phyloP scores from a whole-genome alignment of 495 filamentous ascomycete species.

The Aspergillus coremiiformis region DNA sequence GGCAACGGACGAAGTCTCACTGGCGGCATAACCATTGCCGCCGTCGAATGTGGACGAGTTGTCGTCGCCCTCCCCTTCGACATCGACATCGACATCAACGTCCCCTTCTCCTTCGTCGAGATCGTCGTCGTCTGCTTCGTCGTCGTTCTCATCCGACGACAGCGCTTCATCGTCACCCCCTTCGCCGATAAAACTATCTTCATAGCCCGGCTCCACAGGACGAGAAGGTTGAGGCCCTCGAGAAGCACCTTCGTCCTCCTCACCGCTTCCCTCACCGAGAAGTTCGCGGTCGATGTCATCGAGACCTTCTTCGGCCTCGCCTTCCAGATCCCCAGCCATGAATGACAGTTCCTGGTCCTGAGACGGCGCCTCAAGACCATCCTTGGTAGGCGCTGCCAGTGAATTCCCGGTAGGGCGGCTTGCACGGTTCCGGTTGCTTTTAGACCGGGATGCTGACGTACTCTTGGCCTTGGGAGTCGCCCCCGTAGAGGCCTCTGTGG shows the following conservation, averaged over 20 bases:
- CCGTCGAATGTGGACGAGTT: slow-evolving; percentile 38
- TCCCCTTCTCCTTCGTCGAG: slow-evolving; percentile 22
- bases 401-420: slow-evolving; percentile 13
- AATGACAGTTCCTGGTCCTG: slow-evolving; percentile 19
- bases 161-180: slow-evolving; percentile 23
- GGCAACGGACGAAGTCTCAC: slow-evolving; percentile 30
- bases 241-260: slow-evolving; percentile 30
- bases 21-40: slow-evolving; percentile 33
- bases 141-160: slow-evolving; percentile 28
- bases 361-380: slow-evolving; percentile 14
- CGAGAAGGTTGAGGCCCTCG: slow-evolving; percentile 7
- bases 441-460: slow-evolving; percentile 18
- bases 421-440: slow-evolving; percentile 25
- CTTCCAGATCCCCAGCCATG: slow-evolving; percentile 23
- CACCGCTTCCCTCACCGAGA: slow-evolving; percentile 41
- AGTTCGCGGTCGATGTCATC: slow-evolving; percentile 48
- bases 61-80: slow-evolving; percentile 29
- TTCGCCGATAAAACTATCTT: slow-evolving; percentile 23
- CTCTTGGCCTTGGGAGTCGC: slow-evolving; percentile 5
- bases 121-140: slow-evolving; percentile 32
- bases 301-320: slow-evolving; percentile 36
- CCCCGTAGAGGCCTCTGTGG: slow-evolving; percentile 16
- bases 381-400: slow-evolving; percentile 8
- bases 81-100: slow-evolving; percentile 18
- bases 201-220: slow-evolving; percentile 18